phyloP scores from a whole-genome alignment of 1,139 yeast species.

The Suhomyces anneliseae region DNA sequence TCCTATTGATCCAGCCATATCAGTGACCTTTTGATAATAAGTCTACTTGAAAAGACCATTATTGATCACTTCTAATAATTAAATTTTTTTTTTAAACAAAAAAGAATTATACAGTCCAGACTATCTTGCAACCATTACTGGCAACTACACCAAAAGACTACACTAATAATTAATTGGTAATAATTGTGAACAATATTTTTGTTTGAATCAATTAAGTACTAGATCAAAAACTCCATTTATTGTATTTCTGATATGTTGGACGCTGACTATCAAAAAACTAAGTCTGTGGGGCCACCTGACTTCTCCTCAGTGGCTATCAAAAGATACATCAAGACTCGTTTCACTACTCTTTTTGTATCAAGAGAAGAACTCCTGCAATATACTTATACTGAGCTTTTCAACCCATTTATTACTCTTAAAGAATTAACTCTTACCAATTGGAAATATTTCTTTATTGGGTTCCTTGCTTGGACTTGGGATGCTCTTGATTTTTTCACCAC shows the following conservation, averaged over 20 bases:
- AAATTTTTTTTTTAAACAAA: no score
- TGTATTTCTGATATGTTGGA: slow-evolving; percentile 1
- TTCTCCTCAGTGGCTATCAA: slow-evolving; percentile 27
- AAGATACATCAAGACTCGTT: slow-evolving; percentile 29
- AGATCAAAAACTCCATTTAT: background rate
- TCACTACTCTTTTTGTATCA: slow-evolving; percentile 34
- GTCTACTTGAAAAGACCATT: no score
- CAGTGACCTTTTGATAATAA: no score
- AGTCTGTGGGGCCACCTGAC: slow-evolving; percentile 33
- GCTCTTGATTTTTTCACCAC: slow-evolving; percentile 44
- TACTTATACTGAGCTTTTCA: slow-evolving; percentile 30
- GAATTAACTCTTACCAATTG: slow-evolving; percentile 35
- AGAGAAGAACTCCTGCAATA: slow-evolving; percentile 30
- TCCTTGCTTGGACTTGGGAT: slow-evolving; percentile 46
- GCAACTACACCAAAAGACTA: no score
- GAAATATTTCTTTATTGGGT: slow-evolving; percentile 36
- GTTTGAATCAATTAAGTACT: no score
- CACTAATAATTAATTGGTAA: no score
- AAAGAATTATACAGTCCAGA: no score
- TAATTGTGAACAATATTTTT: no score
- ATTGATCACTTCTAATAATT: no score
- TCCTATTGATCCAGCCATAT: no score
- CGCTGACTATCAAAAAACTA: slow-evolving; percentile 28
- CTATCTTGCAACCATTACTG: no score
- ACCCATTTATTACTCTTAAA: slow-evolving; percentile 35